Evolutionary conservation across 129 eudicot species (phyloP).

Genomic region (Saussurea involucrata): DNA sequence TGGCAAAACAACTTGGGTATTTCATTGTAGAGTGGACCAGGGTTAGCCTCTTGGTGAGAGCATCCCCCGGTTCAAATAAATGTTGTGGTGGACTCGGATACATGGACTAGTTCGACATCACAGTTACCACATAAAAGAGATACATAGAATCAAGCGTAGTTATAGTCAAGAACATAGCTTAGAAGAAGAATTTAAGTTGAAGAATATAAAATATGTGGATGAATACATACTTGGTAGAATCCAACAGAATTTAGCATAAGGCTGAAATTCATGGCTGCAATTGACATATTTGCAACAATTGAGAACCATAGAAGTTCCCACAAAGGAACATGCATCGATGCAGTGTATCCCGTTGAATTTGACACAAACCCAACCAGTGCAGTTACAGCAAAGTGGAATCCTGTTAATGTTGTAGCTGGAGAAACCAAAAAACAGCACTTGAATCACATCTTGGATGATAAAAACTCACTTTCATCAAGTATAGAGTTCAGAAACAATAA

Average conservation of each 20-base stretch:
- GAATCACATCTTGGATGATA: background rate
- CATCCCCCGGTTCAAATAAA: background rate
- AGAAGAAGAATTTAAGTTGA: background rate
- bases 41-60: background rate
- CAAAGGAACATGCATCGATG: constrained; percentile 77
- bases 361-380: constrained; percentile 79
- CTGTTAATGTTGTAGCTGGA: constrained; percentile 90
- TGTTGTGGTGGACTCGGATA: background rate
- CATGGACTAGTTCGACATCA: background rate
- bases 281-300: constrained; percentile 79
- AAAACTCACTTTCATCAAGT: background rate
- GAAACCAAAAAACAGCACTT: constrained; percentile 10
- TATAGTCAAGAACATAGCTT: background rate
- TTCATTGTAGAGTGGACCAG: background rate
- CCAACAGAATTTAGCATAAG: constrained; percentile 88
- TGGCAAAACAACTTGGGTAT: background rate
- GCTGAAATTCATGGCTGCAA: constrained; percentile 86
- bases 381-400: constrained; percentile 81
- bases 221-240: constrained; percentile 59
- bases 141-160: background rate
- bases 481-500: background rate
- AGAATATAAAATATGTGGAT: background rate
- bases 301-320: constrained; percentile 96
- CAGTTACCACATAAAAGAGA: background rate
- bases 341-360: constrained; percentile 73